Percentiles rank a stretch among this genome's conserved stretches.
phyloP scores from a whole-genome alignment of 352 stramenopile species.

The Thraustochytrium striatum region DNA sequence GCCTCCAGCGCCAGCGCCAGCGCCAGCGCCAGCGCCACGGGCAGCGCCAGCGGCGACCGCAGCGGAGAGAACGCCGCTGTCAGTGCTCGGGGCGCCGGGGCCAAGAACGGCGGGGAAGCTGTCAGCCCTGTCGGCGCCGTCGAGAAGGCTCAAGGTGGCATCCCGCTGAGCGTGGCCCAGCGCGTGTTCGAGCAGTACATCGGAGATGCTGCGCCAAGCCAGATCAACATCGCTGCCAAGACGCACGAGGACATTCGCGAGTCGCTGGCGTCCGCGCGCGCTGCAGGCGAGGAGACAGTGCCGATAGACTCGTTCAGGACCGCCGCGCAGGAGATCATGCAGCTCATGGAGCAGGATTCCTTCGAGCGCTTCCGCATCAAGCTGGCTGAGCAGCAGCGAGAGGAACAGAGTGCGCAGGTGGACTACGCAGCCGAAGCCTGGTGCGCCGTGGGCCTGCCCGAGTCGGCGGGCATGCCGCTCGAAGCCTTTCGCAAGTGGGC shows the following conservation, averaged over 20 bases:
- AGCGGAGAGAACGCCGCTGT: no score
- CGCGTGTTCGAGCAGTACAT: constrained; percentile 39
- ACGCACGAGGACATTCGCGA: constrained; percentile 17
- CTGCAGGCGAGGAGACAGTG: constrained; percentile 7
- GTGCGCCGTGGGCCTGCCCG: background rate
- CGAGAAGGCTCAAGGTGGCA: background rate
- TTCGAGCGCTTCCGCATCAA: constrained; percentile 27
- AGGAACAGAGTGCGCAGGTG: background rate
- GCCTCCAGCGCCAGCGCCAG: no score
- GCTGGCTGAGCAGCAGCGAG: background rate
- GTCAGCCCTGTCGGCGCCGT: background rate
- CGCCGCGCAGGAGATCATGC: constrained; percentile 40
- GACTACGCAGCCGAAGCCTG: constrained; percentile 27
- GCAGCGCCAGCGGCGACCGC: no score
- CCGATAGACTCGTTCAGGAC: background rate
- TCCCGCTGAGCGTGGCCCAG: background rate
- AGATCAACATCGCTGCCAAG: constrained; percentile 36
- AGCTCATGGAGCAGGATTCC: constrained; percentile 43
- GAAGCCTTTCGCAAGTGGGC: constrained; percentile 15
- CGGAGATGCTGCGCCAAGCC: background rate
- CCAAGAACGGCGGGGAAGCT: background rate
- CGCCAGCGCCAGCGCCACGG: no score
- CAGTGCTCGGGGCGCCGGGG: no score
- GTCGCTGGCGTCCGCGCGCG: background rate
- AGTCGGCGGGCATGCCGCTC: background rate